These are phyloP conservation scores for Diaporthe nobilis DNA, from an alignment of 2,329 filamentous ascomycete genomes.

Conservation along the genomic window DNA sequence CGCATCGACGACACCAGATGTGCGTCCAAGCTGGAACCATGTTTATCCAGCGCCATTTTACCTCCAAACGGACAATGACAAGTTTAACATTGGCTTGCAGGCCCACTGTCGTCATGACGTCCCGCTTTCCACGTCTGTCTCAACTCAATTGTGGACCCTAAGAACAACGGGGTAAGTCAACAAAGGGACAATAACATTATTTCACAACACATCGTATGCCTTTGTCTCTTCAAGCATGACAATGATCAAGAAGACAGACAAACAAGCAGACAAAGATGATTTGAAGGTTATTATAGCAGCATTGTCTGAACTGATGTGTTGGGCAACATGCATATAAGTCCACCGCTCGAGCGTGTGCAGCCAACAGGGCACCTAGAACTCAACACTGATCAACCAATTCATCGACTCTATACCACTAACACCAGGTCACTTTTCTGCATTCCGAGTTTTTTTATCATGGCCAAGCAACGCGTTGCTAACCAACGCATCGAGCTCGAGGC, in stretches of 20 bases:
- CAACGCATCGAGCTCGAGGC: conserved; percentile 17
- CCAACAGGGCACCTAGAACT: neutral
- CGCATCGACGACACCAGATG: conserved; percentile 11
- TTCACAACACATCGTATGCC: neutral
- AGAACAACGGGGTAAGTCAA: neutral
- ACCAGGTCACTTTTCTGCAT: neutral
- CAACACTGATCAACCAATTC: neutral
- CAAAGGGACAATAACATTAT: conserved; percentile 15
- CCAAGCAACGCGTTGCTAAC: neutral
- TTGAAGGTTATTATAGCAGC: neutral
- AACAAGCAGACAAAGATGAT: neutral
- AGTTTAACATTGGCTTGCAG: neutral
- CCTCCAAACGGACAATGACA: neutral
- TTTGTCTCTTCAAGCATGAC: neutral
- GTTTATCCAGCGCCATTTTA: conserved; percentile 21
- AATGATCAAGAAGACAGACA: neutral
- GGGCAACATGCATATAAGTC: neutral
- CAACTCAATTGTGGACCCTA: neutral
- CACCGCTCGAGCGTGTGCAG: neutral
- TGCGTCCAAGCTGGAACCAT: neutral
- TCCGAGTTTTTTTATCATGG: neutral
- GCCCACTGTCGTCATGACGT: neutral
- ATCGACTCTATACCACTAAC: neutral
- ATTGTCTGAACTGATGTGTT: neutral
- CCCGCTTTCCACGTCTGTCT: neutral